Base-by-base conservation (phyloP, 768 basidiomycete genomes). In the Suillus hirtellus region DNA sequence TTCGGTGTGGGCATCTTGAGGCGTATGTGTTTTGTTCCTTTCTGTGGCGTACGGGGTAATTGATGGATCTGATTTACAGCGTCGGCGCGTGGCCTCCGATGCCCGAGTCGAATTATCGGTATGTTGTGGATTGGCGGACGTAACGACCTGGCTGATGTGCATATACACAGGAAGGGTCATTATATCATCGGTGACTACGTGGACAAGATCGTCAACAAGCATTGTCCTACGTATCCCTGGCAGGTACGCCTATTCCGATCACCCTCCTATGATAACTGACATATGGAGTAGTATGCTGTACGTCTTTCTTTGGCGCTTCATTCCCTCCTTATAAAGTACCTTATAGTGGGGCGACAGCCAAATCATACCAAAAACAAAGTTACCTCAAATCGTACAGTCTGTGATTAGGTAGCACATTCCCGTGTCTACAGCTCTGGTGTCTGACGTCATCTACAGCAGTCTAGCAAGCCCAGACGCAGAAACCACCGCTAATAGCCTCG, bases 61-160 rank as follows among this genome's bases (percentile, higher is more conserved):
- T 21, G 31, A 40, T 49, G 19, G 35, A 65, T 42, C 54, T 62
- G 46, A 19, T 52, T 42, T 63, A 46, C 72, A 92, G 90, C 10
- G 77, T 81, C 10, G 85, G 85, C 4, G 83, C 85, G 65, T 94
- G 92, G 92, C 92, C 92, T 6, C 92, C 92, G 35, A 76, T 81
- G 37, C 90, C 92, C 2, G 87, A 88, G 61, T 79, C 79, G 27
- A 92, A 93, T 68, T 94, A 93, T 73, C 83, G 92, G 91, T 91
- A 58, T 60, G 81, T 71, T 24, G 50, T 43, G 19, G 56, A 40
- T 37, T 27, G 24, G 56, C 12, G 9, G 21, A n/a, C 24, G 50
- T 15, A 35, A n/a, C 31, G 17, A 53, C 38, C 63, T 62, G 53
- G 24, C 61, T 70, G 59, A 64, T 61, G 64, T 31, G 42, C 69